These are phyloP conservation scores for Eimeria sp. DNA, from an alignment of 169 alveolate species.

Conservation along the genomic window DNA sequence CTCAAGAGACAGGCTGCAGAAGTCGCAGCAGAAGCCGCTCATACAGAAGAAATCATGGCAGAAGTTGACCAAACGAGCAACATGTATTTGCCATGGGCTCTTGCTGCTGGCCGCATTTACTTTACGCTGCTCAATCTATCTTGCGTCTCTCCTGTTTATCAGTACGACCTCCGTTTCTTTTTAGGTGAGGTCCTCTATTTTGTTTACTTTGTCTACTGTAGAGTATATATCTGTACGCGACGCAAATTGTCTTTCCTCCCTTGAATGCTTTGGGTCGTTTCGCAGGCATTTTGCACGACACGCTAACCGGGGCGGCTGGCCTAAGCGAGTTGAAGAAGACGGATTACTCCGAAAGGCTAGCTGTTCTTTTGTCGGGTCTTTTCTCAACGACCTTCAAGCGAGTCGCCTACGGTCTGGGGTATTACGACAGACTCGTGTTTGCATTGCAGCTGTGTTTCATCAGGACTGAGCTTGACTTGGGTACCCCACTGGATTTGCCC, in stretches of 20 bases:
- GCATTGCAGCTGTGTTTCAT: conserved; percentile 85
- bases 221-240: background rate
- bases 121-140: conserved; percentile 92
- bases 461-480: conserved; percentile 81
- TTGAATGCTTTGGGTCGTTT: background rate
- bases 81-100: conserved; percentile 94
- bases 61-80: conserved; percentile 94
- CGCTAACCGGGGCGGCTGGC: conserved; percentile 81
- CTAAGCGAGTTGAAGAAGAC: conserved; percentile 48
- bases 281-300: conserved; percentile 71
- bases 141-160: conserved; percentile 95
- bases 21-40: conserved; percentile 94
- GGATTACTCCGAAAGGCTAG: conserved; percentile 77
- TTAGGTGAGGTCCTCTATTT: conserved; percentile 91
- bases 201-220: background rate
- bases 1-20: conserved; percentile 97
- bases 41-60: conserved; percentile 96
- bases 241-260: conserved; percentile 60
- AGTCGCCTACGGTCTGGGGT: conserved; percentile 82
- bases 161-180: conserved; percentile 96
- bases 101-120: conserved; percentile 94
- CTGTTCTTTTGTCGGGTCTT: conserved; percentile 51
- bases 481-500: conserved; percentile 68
- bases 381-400: conserved; percentile 76
- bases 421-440: conserved; percentile 87